Conservation (phyloP, 441 rosid genomes). For the Macaranga tanarius region DNA sequence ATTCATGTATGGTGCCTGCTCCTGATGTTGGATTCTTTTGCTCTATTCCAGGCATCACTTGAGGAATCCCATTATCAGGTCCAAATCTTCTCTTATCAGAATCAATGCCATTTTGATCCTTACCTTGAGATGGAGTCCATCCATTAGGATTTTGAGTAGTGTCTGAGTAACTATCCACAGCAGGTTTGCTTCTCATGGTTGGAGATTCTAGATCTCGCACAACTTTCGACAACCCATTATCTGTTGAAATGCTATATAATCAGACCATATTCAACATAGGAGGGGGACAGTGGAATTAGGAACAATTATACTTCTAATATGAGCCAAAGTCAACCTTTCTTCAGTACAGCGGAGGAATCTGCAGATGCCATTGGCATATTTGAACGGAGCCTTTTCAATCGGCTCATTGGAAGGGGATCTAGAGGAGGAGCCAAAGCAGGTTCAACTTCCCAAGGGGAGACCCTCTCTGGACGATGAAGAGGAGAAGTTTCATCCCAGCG, state of each 20-base stretch:
- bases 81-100: constrained; percentile 48
- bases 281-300: background rate
- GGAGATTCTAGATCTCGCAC: constrained; percentile 76
- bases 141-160: constrained; percentile 46
- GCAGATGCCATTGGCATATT: constrained; percentile 47
- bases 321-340: constrained; percentile 34
- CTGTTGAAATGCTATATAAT: constrained; percentile 44
- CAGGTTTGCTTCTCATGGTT: constrained; percentile 57
- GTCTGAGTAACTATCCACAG: constrained; percentile 46
- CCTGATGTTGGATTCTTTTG: constrained; percentile 55
- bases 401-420: constrained; percentile 54
- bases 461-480: constrained; percentile 72
- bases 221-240: constrained; percentile 64
- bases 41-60: constrained; percentile 43
- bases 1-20: constrained; percentile 37
- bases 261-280: constrained; percentile 18
- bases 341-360: constrained; percentile 46
- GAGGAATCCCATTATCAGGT: constrained; percentile 48
- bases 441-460: constrained; percentile 89
- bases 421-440: constrained; percentile 68
- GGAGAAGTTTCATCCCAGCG: constrained; percentile 79
- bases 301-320: background rate
- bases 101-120: constrained; percentile 47
- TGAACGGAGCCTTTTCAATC: constrained; percentile 58
- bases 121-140: constrained; percentile 48